A percentile compares a stretch with the other conserved stretches of the same genome.
Conservation (phyloP, 495 filamentous ascomycete genomes). For the Platismatia glauca region DNA sequence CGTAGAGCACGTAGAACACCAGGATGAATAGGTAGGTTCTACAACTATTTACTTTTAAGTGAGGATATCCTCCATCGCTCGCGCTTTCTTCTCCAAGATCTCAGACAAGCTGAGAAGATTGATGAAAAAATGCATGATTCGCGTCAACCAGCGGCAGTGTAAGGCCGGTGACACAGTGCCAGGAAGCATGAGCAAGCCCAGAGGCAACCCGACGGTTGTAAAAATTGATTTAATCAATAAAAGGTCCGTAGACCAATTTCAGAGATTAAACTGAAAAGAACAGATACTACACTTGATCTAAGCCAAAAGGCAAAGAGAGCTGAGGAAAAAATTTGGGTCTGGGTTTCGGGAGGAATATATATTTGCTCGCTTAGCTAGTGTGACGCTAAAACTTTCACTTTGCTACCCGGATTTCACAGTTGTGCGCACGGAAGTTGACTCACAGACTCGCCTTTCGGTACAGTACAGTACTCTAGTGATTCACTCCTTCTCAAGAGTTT, state of each 20-base stretch:
- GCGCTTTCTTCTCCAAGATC: slow-evolving; percentile 55
- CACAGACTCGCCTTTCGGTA: too few species aligned
- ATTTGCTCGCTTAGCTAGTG: not conserved
- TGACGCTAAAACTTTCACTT: not conserved
- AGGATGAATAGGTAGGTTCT: too few species aligned
- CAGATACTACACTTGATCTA: slow-evolving; percentile 99
- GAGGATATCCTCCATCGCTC: too few species aligned
- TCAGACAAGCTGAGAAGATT: slow-evolving; percentile 46
- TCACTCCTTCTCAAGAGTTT: too few species aligned
- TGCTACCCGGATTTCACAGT: not conserved
- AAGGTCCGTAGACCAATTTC: slow-evolving; percentile 60
- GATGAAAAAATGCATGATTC: slow-evolving; percentile 54
- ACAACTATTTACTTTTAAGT: too few species aligned
- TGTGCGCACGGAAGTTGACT: too few species aligned
- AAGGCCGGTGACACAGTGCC: slow-evolving; percentile 79
- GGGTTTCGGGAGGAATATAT: not conserved
- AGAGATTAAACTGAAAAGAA: slow-evolving; percentile 97
- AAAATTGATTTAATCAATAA: slow-evolving; percentile 85
- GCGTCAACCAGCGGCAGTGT: slow-evolving; percentile 81
- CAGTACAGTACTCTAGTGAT: too few species aligned
- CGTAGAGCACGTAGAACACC: too few species aligned
- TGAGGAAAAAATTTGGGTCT: slow-evolving; percentile 20
- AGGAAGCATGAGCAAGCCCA: slow-evolving; percentile 71
- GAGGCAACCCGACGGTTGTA: slow-evolving; percentile 49
- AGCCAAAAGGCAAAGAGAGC: slow-evolving; percentile 57